Evolutionary conservation across 2,329 filamentous ascomycete genomes (phyloP).

Genomic region (Neobulgaria alba): DNA sequence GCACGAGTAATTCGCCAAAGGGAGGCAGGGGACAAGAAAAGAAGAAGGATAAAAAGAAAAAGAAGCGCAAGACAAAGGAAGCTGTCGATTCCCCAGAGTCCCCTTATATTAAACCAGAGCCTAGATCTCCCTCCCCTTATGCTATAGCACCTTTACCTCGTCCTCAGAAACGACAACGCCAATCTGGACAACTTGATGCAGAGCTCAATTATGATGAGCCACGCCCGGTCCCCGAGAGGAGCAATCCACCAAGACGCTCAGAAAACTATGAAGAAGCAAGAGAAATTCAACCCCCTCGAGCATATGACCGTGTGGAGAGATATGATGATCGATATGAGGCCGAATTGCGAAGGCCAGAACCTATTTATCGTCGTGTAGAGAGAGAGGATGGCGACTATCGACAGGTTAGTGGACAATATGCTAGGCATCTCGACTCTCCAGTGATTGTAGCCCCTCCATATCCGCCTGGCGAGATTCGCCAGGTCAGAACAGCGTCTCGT

Average conservation of each 20-base stretch:
- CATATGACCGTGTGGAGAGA: conserved; percentile 14
- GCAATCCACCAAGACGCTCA: conserved; percentile 5
- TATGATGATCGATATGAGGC: conserved; percentile 17
- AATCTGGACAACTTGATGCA: conserved; percentile 35
- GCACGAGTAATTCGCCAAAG: conserved; percentile 53
- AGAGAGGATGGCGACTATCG: conserved; percentile 23
- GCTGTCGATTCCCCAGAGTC: conserved; percentile 35
- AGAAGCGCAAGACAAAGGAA: conserved; percentile 38
- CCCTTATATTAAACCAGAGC: conserved; percentile 55
- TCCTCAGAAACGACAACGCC: conserved; percentile 48
- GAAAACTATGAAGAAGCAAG: conserved; percentile 13
- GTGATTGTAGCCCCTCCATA: conserved; percentile 21
- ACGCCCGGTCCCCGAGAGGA: conserved; percentile 32
- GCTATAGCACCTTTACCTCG: conserved; percentile 43
- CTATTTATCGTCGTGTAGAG: conserved; percentile 21
- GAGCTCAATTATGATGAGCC: conserved; percentile 38
- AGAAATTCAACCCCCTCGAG: conserved; percentile 11
- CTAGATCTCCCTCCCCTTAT: conserved; percentile 54
- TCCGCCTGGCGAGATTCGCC: conserved; percentile 15
- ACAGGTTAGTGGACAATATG: conserved; percentile 15
- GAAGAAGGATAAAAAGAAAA: conserved; percentile 43
- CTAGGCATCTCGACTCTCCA: conserved; percentile 23
- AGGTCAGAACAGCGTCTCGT: conserved; percentile 22
- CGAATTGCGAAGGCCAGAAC: conserved; percentile 18
- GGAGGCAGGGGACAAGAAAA: conserved; percentile 39